These are phyloP conservation scores for Dothistroma pini DNA, from an alignment of 2,329 filamentous ascomycete species.

Conservation along the genomic window DNA sequence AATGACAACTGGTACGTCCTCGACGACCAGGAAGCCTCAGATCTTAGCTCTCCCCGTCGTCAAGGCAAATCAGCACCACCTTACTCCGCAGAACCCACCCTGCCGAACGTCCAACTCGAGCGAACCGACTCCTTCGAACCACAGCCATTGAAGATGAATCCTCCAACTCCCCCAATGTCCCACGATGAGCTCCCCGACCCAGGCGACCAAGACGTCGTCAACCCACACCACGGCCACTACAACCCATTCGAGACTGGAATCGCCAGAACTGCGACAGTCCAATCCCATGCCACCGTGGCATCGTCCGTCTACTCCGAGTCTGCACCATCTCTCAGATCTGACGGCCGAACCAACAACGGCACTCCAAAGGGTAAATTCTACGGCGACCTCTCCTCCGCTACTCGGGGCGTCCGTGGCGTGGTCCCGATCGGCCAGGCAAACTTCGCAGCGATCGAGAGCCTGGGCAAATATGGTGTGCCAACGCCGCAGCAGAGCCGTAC, in stretches of 20 bases:
- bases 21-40: constrained; percentile 27
- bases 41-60: constrained; percentile 26
- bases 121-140: constrained; percentile 28
- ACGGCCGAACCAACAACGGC: constrained; percentile 11
- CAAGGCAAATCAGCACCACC: constrained; percentile 13
- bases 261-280: constrained; percentile 33
- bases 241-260: constrained; percentile 22
- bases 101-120: constrained; percentile 20
- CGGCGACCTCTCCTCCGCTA: constrained; percentile 46
- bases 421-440: constrained; percentile 3
- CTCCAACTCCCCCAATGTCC: constrained; percentile 38
- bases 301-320: constrained; percentile 36
- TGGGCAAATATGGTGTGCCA: constrained; percentile 14
- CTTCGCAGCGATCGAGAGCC: constrained; percentile 16
- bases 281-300: constrained; percentile 25
- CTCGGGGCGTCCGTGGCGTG: constrained; percentile 35
- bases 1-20: constrained; percentile 49
- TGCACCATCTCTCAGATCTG: constrained; percentile 26
- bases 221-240: constrained; percentile 12
- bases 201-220: neutral
- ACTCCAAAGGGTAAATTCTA: constrained; percentile 46
- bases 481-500: constrained; percentile 17
- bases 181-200: constrained; percentile 3
- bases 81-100: constrained; percentile 14
- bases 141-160: constrained; percentile 48